phyloP scores from a whole-genome alignment of 2,329 filamentous ascomycete genomes.

The Calonectria ilicicola region DNA sequence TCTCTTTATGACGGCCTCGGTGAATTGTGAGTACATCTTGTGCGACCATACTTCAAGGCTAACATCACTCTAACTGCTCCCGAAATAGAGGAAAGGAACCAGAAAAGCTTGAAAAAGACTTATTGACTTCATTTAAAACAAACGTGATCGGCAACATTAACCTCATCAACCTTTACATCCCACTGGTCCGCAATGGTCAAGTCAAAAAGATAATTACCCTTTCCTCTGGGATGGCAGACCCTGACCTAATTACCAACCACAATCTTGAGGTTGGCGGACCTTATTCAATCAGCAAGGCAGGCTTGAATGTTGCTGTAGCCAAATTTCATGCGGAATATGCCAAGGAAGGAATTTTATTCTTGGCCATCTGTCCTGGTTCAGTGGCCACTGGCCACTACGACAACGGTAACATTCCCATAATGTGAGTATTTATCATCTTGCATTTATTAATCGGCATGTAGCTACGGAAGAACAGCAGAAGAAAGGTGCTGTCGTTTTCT shows the following conservation, averaged over 20 bases:
- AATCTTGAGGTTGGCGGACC: slow-evolving; percentile 49
- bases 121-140: slow-evolving; percentile 48
- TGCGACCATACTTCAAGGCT: too few relatives aligned
- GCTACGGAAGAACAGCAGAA: background rate
- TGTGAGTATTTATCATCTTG: too few relatives aligned
- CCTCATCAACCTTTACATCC: slow-evolving; percentile 64
- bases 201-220: slow-evolving; percentile 66
- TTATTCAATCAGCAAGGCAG: slow-evolving; percentile 64
- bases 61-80: background rate
- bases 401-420: background rate
- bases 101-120: slow-evolving; percentile 18
- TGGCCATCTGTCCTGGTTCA: background rate
- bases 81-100: background rate
- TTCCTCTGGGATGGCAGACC: slow-evolving; percentile 60
- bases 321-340: slow-evolving; percentile 60
- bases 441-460: background rate
- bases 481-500: background rate
- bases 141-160: slow-evolving; percentile 66
- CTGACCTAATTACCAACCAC: slow-evolving; percentile 52
- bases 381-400: background rate
- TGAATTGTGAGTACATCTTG: background rate
- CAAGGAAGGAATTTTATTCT: slow-evolving; percentile 3
- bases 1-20: background rate
- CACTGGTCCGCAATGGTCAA: slow-evolving; percentile 61
- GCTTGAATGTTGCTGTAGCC: slow-evolving; percentile 62